phyloP scores from a whole-genome alignment of 2,329 filamentous ascomycete genomes.

The Pyricularia pennisetigena region DNA sequence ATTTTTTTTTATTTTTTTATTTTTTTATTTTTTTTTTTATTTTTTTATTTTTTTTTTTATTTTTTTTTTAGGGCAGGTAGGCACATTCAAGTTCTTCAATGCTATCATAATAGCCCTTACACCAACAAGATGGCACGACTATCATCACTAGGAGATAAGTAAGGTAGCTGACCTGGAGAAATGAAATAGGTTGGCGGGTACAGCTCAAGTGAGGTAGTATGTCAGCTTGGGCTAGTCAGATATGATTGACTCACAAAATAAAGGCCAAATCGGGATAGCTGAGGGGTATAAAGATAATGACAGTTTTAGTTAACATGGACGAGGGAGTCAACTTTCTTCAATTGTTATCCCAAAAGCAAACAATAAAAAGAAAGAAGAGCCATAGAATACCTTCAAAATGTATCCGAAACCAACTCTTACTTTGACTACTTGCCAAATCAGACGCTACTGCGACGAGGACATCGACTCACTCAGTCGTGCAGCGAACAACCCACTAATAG shows the following conservation, averaged over 20 bases:
- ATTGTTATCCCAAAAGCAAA: not conserved
- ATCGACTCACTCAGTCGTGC: conserved; percentile 21
- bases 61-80: not conserved
- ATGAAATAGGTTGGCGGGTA: too few relatives aligned
- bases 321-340: not conserved
- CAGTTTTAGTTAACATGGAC: not conserved
- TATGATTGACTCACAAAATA: not conserved
- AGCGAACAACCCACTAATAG: conserved; percentile 28
- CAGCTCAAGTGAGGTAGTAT: not conserved
- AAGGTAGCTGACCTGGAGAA: too few relatives aligned
- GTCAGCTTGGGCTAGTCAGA: not conserved
- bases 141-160: too few relatives aligned
- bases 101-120: too few relatives aligned
- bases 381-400: not conserved
- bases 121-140: too few relatives aligned
- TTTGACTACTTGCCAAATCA: conserved; percentile 24
- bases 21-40: too few relatives aligned
- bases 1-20: too few relatives aligned
- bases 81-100: too few relatives aligned
- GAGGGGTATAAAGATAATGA: not conserved
- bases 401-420: conserved; percentile 15
- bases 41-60: too few relatives aligned
- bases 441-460: conserved; percentile 28
- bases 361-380: not conserved
- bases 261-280: not conserved